Base-by-base conservation (phyloP, 1,284 basidiomycete species). In the Sanguinoderma infundibulare region DNA sequence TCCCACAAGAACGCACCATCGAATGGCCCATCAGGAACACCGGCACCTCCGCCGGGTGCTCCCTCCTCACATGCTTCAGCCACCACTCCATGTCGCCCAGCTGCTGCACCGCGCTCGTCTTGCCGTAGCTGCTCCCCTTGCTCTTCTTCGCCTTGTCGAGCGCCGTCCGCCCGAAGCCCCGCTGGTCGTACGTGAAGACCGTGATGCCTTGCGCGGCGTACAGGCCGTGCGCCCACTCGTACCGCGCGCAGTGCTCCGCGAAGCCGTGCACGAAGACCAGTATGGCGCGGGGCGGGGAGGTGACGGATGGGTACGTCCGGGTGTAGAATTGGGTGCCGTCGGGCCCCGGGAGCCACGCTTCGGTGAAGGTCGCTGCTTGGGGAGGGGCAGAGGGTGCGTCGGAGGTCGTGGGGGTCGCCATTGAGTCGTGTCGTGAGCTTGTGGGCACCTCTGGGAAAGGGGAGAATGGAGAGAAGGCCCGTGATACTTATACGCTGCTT, bases 201-300 rank as follows among this genome's bases (percentile, higher is more conserved):
- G 84, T 83, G 66, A 94, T 81, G 1, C 84, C 87, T 24, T 79
- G 78, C 24, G 80, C 76, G 8, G 87, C 77, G 66, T 87, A 82
- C 66, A 80, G 70, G 22, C 81, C 80, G 73, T 95, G 92, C 63
- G 89, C 86, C 60, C 87, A 80, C 47, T 86, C 80, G 69, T 94
- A 94, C 59, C 90, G 89, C n/a, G 80, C 87, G 59, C 90, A 79
- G 72, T 94, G 92, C 69, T 95, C 93, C 28, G 83, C 84, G 73
- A 94, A 95, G 47, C 94, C 95, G 72, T 97, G 95, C 10, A 94
- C 75, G 73, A 94, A 95, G 68, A 96, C 82, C 51, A 96, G 71
- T 24, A 82, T 83, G 0, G 91, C 91, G 67, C 84, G 87, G 12
- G 86, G 72, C 35, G 32, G 22, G 22, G 17, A 14, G 26, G 77